These are phyloP conservation scores for Phytophthora cactorum DNA, from an alignment of 352 stramenopile species.

Conservation along the genomic window DNA sequence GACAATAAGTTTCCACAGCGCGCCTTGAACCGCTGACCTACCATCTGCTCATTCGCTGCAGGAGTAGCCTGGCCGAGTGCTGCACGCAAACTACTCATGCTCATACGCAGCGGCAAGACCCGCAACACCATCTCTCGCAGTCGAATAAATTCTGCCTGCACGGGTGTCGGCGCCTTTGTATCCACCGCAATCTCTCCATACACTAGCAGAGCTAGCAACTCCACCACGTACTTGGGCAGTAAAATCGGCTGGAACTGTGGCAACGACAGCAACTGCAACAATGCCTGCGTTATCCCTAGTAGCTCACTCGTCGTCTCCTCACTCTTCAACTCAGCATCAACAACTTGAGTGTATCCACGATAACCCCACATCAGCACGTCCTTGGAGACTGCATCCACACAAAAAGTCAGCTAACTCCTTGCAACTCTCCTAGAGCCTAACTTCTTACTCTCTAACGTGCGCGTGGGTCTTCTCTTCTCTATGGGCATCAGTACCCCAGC, in stretches of 20 bases:
- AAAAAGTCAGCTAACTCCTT: constrained; percentile 8
- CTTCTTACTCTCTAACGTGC: constrained; percentile 77
- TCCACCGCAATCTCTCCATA: constrained; percentile 47
- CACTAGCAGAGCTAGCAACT: constrained; percentile 74
- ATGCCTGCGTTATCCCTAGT: constrained; percentile 44
- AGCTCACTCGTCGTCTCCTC: constrained; percentile 38
- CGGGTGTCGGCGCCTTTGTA: constrained; percentile 13
- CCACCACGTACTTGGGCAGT: constrained; percentile 79
- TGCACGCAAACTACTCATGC: constrained; percentile 77
- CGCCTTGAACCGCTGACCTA: constrained; percentile 61
- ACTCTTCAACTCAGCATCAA: constrained; percentile 12
- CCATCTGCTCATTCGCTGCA: constrained; percentile 13
- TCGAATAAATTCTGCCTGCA: constrained; percentile 44
- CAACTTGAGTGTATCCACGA: constrained; percentile 26
- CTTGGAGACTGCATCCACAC: constrained; percentile 51
- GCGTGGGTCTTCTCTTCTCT: constrained; percentile 73
- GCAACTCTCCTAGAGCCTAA: not conserved
- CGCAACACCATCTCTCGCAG: constrained; percentile 51
- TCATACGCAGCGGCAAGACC: constrained; percentile 67
- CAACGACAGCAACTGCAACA: constrained; percentile 69
- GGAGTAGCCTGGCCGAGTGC: constrained; percentile 56
- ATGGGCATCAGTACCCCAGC: constrained; percentile 60
- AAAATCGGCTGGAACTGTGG: constrained; percentile 82
- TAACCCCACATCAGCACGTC: constrained; percentile 57
- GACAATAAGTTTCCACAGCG: constrained; percentile 68